Evolutionary conservation across 352 stramenopile genomes (phyloP).

Genomic region (Phytophthora chlamydospora): DNA sequence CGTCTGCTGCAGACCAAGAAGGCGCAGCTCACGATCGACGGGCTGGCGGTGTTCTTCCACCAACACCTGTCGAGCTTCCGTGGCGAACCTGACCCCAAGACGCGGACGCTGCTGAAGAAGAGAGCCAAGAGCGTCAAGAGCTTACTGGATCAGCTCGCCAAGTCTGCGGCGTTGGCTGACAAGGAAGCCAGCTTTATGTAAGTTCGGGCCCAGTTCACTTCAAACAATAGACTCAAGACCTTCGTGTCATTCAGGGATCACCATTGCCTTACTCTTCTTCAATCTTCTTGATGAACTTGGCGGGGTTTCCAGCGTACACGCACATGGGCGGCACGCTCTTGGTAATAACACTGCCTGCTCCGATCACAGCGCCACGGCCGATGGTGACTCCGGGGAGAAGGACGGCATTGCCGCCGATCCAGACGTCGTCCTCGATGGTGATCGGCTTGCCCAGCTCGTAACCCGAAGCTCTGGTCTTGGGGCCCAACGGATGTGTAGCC

Average conservation of each 20-base stretch:
- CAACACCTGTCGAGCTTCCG: conserved; percentile 76
- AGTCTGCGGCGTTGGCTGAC: conserved; percentile 54
- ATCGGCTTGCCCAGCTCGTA: conserved; percentile 70
- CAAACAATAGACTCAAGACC: conserved; percentile 25
- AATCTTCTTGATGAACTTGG: conserved; percentile 78
- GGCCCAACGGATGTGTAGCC: conserved; percentile 76
- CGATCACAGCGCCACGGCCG: conserved; percentile 68
- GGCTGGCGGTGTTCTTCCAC: conserved; percentile 80
- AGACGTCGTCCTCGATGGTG: conserved; percentile 88
- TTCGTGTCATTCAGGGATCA: conserved; percentile 1
- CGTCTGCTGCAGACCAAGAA: conserved; percentile 83
- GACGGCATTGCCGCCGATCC: conserved; percentile 80
- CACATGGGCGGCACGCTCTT: conserved; percentile 74
- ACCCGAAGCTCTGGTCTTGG: conserved; percentile 40
- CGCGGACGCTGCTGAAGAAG: conserved; percentile 56
- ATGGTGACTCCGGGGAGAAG: conserved; percentile 77
- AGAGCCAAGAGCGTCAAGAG: conserved; percentile 71
- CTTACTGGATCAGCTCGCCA: conserved; percentile 71
- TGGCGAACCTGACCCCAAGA: conserved; percentile 44
- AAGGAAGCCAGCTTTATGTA: conserved; percentile 63
- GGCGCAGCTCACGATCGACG: conserved; percentile 78
- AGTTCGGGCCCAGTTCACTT: not conserved
- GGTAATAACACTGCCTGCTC: conserved; percentile 82
- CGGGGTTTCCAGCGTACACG: conserved; percentile 78
- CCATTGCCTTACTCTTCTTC: conserved; percentile 29